These are phyloP conservation scores for Xylaria sp. DNA, from an alignment of 2,329 filamentous ascomycete genomes.

Conservation along the genomic window DNA sequence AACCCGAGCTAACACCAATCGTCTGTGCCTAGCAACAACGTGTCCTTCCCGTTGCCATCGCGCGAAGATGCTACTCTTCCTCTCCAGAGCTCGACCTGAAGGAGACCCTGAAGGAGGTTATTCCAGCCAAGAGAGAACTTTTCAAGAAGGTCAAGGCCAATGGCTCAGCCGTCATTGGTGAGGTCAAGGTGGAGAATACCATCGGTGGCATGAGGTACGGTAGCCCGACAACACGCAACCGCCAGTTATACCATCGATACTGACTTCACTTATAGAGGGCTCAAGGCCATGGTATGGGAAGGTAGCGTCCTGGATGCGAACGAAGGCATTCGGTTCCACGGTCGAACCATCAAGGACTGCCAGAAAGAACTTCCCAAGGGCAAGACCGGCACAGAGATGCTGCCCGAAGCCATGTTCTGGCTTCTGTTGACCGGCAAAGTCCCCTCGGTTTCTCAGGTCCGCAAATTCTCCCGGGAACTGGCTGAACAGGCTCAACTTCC, in stretches of 20 bases:
- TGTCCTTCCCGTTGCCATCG: slow-evolving; percentile 45
- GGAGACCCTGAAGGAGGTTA: slow-evolving; percentile 80
- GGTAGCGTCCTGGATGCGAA: slow-evolving; percentile 96
- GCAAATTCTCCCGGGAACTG: slow-evolving; percentile 83
- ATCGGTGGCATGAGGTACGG: slow-evolving; percentile 87
- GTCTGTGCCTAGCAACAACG: slow-evolving; percentile 41
- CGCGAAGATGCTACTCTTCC: slow-evolving; percentile 72
- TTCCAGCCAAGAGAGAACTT: slow-evolving; percentile 92
- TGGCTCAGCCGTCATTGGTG: slow-evolving; percentile 83
- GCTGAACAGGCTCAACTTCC: slow-evolving; percentile 88
- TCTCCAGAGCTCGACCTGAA: slow-evolving; percentile 89
- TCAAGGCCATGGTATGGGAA: slow-evolving; percentile 99
- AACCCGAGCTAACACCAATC: slow-evolving; percentile 9
- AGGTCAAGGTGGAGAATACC: slow-evolving; percentile 93
- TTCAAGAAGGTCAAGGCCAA: slow-evolving; percentile 93
- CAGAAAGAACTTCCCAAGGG: slow-evolving; percentile 94
- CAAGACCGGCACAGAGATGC: slow-evolving; percentile 91
- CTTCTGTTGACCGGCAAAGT: slow-evolving; percentile 93
- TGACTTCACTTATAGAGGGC: slow-evolving; percentile 59
- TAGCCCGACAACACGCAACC: neutral
- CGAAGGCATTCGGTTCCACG: slow-evolving; percentile 98
- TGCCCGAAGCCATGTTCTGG: slow-evolving; percentile 99
- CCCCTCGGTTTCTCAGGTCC: slow-evolving; percentile 82
- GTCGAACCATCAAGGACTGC: slow-evolving; percentile 97
- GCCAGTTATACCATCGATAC: neutral